Evolutionary conservation across 805 yeast species (phyloP).

Genomic region (Kockiozyma suomiensis): DNA sequence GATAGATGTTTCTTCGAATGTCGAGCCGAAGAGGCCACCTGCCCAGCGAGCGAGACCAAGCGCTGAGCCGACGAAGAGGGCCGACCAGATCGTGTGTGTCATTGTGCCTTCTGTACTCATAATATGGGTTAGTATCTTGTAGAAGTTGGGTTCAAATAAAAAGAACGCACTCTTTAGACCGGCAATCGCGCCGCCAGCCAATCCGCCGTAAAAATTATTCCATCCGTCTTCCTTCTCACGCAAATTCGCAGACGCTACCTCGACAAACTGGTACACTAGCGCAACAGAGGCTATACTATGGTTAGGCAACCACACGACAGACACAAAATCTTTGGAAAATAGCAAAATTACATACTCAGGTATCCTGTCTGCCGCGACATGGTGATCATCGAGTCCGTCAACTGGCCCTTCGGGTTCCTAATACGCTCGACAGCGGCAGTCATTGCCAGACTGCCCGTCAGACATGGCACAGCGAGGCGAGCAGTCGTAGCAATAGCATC

Average conservation of each 20-base stretch:
- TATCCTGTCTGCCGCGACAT: constrained; percentile 12
- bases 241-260: constrained; percentile 56
- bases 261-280: constrained; percentile 49
- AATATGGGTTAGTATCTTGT: not conserved
- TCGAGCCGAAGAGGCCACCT: constrained; percentile 46
- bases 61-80: constrained; percentile 25
- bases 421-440: constrained; percentile 25
- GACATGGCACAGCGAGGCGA: constrained; percentile 37
- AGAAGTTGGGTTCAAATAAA: no score
- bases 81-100: constrained; percentile 12
- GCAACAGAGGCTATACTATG: constrained; percentile 58
- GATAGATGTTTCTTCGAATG: constrained; percentile 41
- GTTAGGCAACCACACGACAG: not conserved
- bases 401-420: not conserved
- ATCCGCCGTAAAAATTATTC: constrained; percentile 43
- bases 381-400: constrained; percentile 8
- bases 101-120: constrained; percentile 12
- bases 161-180: constrained; percentile 11
- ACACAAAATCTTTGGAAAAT: not conserved
- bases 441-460: constrained; percentile 7
- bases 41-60: constrained; percentile 51
- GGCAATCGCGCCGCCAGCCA: constrained; percentile 24
- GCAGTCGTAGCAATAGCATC: constrained; percentile 57
- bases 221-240: constrained; percentile 64
- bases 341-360: not conserved